Base-by-base conservation (phyloP, 805 yeast genomes). In the Sugiyamaella marilandica region DNA sequence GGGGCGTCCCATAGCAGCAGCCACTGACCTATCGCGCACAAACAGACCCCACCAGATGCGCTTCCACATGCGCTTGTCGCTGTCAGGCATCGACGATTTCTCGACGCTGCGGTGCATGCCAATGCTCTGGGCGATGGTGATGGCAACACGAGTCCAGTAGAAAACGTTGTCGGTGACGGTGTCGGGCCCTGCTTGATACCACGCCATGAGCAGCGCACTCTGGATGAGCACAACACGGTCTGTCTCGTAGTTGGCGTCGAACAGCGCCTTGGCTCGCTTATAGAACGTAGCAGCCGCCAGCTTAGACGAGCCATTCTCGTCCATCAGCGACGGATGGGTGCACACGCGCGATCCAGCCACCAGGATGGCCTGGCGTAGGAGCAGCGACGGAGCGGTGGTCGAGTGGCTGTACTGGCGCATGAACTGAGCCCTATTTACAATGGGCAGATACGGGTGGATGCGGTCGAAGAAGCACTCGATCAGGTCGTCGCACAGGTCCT, bases 31-130 rank as follows among this genome's bases (percentile, higher is more conserved):
- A 66, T 87, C 95, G 59, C 87, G 82, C 54, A 81, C 79, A 65
- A 83, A 84, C 18, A 87, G 68, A 56, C 81, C 74, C 95, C 95
- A 87, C 88, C 90, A 87, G 11, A 85, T 73, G 41, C 90, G 72
- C 58, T 84, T 76, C 76, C 84, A 81, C 37, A 82, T 64, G 55
- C 78, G 78, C 24, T 68, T 61, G 46, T 78, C 74, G 18, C 74
- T 64, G 14, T 65, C 65, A 29, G 77, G 66, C 46, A 77, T 67
- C 18, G 72, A 68, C 26, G 56, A 48, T 34, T 61, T 60, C 43
- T 63, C 64, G 39, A 79, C 74, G 55, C 74, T 79, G 57, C 87
- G 74, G 65, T 87, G 94, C 59, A 87, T 72, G 1, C 95, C 95
- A 62, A 81, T 77, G 10, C 87, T 85, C 63, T 85, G 90, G 1